Conservation (phyloP, 2,329 filamentous ascomycete genomes). For the Pseudonectria buxi region DNA sequence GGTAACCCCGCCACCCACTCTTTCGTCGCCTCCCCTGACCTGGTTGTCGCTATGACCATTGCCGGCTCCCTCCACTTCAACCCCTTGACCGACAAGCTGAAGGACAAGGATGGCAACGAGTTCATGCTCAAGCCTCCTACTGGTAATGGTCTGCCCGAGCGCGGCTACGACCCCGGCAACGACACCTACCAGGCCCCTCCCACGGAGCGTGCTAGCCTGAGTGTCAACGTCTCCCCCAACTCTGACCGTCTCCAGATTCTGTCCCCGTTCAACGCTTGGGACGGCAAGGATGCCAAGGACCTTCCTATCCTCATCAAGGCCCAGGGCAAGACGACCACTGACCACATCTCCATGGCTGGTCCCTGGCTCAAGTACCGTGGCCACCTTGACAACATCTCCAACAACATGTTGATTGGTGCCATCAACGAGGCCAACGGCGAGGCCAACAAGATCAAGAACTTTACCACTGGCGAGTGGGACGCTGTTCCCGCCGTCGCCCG, state of each 20-base stretch:
- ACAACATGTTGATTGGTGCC: slow-evolving; percentile 99
- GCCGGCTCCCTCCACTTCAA: slow-evolving; percentile 89
- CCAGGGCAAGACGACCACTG: slow-evolving; percentile 95
- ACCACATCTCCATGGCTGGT: slow-evolving; percentile 94
- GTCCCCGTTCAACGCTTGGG: slow-evolving; percentile 77
- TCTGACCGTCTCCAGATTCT: slow-evolving; percentile 95
- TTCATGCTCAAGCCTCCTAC: slow-evolving; percentile 78
- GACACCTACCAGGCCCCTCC: slow-evolving; percentile 97
- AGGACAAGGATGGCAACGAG: slow-evolving; percentile 93
- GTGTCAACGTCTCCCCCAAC: slow-evolving; percentile 75
- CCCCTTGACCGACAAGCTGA: slow-evolving; percentile 83
- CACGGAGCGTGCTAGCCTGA: slow-evolving; percentile 63
- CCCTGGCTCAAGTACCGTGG: slow-evolving; percentile 99
- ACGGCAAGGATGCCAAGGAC: slow-evolving; percentile 80
- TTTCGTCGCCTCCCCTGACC: slow-evolving; percentile 84
- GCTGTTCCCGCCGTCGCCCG: slow-evolving; percentile 89
- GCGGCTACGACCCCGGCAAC: slow-evolving; percentile 83
- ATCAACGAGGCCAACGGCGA: slow-evolving; percentile 94
- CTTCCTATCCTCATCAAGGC: slow-evolving; percentile 96
- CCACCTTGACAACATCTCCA: slow-evolving; percentile 98
- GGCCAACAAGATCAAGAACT: slow-evolving; percentile 96
- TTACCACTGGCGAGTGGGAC: slow-evolving; percentile 73
- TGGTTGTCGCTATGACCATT: slow-evolving; percentile 80
- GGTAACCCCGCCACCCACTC: slow-evolving; percentile 92
- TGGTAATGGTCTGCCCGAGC: slow-evolving; percentile 71